A percentile compares a stretch with the other conserved stretches of the same genome.
These are phyloP conservation scores for Chrysophaeum taylorii DNA, from an alignment of 352 stramenopile genomes.

Conservation along the genomic window DNA sequence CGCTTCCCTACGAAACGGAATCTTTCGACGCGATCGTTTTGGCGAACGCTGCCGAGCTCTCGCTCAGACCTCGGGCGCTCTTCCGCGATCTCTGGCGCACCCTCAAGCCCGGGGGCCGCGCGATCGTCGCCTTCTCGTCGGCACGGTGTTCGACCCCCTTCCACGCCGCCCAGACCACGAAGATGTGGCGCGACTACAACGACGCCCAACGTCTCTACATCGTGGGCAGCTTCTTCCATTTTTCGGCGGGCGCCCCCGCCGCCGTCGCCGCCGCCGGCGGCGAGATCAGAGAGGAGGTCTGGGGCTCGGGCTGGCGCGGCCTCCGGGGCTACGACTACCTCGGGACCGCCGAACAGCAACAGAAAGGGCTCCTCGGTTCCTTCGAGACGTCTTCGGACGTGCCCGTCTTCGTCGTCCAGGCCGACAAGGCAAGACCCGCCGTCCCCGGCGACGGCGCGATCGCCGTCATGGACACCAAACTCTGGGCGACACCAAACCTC, in stretches of 20 bases:
- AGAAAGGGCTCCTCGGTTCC: too few species aligned
- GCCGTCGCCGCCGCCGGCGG: not conserved
- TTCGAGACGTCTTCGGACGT: not conserved
- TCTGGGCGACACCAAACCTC: not conserved
- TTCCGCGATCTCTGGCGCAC: conserved; percentile 10
- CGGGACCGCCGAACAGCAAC: not conserved
- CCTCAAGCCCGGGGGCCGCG: conserved; percentile 1
- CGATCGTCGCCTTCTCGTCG: conserved; percentile 3
- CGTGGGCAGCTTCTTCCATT: conserved; percentile 9
- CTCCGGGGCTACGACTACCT: conserved; percentile 12
- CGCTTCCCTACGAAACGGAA: too few species aligned
- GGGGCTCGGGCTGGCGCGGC: not conserved
- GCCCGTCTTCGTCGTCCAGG: conserved; percentile 3
- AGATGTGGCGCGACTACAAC: conserved; percentile 15
- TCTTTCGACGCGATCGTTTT: too few species aligned
- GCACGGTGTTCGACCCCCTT: not conserved
- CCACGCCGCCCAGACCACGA: not conserved
- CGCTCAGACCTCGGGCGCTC: not conserved
- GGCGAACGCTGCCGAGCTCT: conserved; percentile 4
- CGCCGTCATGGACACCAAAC: not conserved
- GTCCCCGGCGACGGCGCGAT: not conserved
- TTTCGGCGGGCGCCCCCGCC: not conserved
- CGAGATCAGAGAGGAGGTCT: not conserved
- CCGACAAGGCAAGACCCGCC: not conserved
- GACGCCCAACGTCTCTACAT: conserved; percentile 10